Base-by-base conservation (phyloP, 2,329 filamentous ascomycete species). In the Plectosphaerella cucumerina region DNA sequence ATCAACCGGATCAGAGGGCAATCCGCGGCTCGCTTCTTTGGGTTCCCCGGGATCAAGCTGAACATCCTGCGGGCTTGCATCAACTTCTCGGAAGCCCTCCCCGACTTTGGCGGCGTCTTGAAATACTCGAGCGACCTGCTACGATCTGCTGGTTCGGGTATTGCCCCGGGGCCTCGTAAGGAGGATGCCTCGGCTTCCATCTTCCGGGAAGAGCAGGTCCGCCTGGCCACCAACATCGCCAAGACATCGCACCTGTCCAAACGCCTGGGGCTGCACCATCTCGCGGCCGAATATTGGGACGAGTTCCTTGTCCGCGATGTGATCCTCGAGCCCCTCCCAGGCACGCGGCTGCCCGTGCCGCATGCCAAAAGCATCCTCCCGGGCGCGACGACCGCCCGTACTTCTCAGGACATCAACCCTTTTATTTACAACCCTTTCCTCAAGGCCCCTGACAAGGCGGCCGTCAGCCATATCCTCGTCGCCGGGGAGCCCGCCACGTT, bases 401-500 rank as follows among this genome's bases (percentile, higher is more conserved):
- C 76, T 14, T 83, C 80, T 4, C 80, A 83, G 57, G 80, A 83
- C 52, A 77, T 83, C 5, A 90, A 94, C 54, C 94, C 94, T 0
- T 96, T 99, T 60, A 89, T 99, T 51, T 96, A 97, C 65, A 97
- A 97, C 62, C 90, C 94, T 1, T 97, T 97, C 62, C 71, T 91
- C 18, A 90, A 91, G 67, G 78, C 78, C 49, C 70, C 77, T 0
- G 78, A 82, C 41, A 77, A 86, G 48, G 77, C 78, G 21, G 74
- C 77, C 2, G 73, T 80, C 12, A 84, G 91, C 52, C 79, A 78
- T 51, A 80, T 90, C 1, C 74, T 97, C 26, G 89, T 97, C 18
- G 85, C 89, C 5, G 86, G 85, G 15, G 92, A 97, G 66, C 71
- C 81, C 52, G 85, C 89, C 2, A 84, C 80, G 4, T 96, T 97